Conservation (phyloP, 768 basidiomycete genomes). For the Gloeostereum incarnatum region DNA sequence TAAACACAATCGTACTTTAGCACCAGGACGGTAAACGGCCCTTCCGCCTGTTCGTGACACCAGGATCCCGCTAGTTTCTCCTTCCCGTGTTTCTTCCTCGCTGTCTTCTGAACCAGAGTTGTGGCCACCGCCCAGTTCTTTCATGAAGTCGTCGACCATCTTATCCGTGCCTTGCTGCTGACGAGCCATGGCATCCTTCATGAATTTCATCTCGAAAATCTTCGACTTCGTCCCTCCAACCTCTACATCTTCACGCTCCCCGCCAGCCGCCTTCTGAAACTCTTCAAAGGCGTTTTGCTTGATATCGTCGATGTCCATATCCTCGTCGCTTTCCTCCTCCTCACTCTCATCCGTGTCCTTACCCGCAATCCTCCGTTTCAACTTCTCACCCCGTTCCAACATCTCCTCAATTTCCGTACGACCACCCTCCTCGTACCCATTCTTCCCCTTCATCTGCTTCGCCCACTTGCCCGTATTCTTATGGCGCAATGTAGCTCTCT, state of each 20-base stretch:
- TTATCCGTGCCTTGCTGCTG: slow-evolving; percentile 46
- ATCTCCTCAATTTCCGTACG: slow-evolving; percentile 74
- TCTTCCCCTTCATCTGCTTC: slow-evolving; percentile 54
- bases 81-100: slow-evolving; percentile 14
- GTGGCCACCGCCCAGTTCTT: slow-evolving; percentile 47
- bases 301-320: slow-evolving; percentile 42
- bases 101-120: slow-evolving; percentile 19
- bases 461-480: slow-evolving; percentile 89
- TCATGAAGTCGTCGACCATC: slow-evolving; percentile 63
- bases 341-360: slow-evolving; percentile 42
- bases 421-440: slow-evolving; percentile 43
- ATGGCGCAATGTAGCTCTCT: slow-evolving; percentile 84
- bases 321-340: slow-evolving; percentile 32
- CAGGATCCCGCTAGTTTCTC: slow-evolving; percentile 23
- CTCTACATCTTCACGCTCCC: slow-evolving; percentile 18
- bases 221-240: slow-evolving; percentile 37
- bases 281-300: slow-evolving; percentile 73
- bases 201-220: slow-evolving; percentile 96
- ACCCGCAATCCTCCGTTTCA: slow-evolving; percentile 71
- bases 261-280: slow-evolving; percentile 40
- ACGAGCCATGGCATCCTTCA: slow-evolving; percentile 84
- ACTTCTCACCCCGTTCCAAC: slow-evolving; percentile 72
- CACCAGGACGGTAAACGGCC: slow-evolving; percentile 50
- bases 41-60: slow-evolving; percentile 61
- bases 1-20: slow-evolving; percentile 19